Percentiles rank a stretch among this genome's conserved stretches.
Evolutionary conservation across 176 grass and related monocot species (phyloP).

Genomic region (Dendrocalamus sinicus): DNA sequence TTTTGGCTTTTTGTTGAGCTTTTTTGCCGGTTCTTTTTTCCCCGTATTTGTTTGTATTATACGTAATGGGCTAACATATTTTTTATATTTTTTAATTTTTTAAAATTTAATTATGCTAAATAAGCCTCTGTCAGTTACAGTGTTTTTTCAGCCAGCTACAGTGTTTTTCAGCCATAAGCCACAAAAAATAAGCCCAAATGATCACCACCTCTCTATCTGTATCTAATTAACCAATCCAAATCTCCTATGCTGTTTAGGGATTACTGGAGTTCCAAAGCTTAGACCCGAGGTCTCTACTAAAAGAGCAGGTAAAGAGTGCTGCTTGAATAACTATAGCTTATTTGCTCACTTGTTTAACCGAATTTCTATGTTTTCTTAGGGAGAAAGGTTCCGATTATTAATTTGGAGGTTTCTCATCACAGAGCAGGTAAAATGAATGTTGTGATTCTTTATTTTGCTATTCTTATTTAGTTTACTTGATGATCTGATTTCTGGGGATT

Average conservation of each 20-base stretch:
- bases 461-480: neutral
- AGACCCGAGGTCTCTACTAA: slow-evolving; percentile 55
- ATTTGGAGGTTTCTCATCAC: slow-evolving; percentile 58
- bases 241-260: slow-evolving; percentile 50
- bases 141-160: too few relatives aligned
- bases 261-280: slow-evolving; percentile 45
- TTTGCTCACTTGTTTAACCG: neutral
- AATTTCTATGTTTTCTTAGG: slow-evolving; percentile 29
- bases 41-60: too few relatives aligned
- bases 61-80: too few relatives aligned
- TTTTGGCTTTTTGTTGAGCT: too few relatives aligned
- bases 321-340: slow-evolving; percentile 22
- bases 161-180: too few relatives aligned
- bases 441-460: slow-evolving; percentile 16
- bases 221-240: slow-evolving; percentile 10
- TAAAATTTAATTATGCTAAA: too few relatives aligned
- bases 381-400: slow-evolving; percentile 41
- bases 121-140: too few relatives aligned
- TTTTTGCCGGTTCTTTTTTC: too few relatives aligned
- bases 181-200: too few relatives aligned
- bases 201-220: neutral
- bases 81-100: too few relatives aligned
- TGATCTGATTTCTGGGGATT: slow-evolving; percentile 20
- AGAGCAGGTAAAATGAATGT: slow-evolving; percentile 44
- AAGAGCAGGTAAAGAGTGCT: slow-evolving; percentile 56